Evolutionary conservation across 2,329 filamentous ascomycete species (phyloP), one percentile per base, ranked within the genome.

Genomic region (Kalaharituber pfeilii): DNA sequence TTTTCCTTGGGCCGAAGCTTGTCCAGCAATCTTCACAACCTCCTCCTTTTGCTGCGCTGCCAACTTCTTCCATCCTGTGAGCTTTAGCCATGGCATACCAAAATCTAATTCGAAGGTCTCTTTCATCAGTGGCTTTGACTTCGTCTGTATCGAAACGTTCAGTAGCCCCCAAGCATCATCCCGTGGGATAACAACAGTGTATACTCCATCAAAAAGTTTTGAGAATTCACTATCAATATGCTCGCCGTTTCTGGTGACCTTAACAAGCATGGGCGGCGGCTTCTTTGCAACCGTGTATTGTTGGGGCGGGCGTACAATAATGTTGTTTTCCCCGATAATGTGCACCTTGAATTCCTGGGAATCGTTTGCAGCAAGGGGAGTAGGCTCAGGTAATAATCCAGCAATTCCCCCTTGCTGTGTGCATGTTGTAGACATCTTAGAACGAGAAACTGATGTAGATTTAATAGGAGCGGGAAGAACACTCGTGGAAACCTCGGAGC

Each of bases 91-190:
- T 4, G 70, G 70, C 2, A 67, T 73, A 49, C 77, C 76, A 65
- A 82, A 79, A 64, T 80, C 74, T 27, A 82, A 67, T 36, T 73
- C 72, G 64, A 81, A 77, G 0, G 74, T 75, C 67, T 81, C 77
- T 62, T 76, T 76, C 58, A 81, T 71, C 65, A 73, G 76, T 24
- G 79, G 79, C 57, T 75, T 75, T 53, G 72, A 76, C 13, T 71
- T 76, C 1, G 78, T 78, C 53, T 74, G 69, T 30, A 82, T 71
- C 1, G 74, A 73, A 45, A 82, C 70, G 52, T 76, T 76, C 51
- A 82, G 66, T 33, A 76, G 65, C 28, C 79, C 79, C 57, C 77
- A 68, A 5, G 77, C 75, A 56, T 82, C 77, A 25, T 71, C 70
- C 15, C 77, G 64, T 26, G 70, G 70, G 50, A 59, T 59, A 47